phyloP scores from a whole-genome alignment of 176 grass and related monocot genomes.

The Leersia perrieri region DNA sequence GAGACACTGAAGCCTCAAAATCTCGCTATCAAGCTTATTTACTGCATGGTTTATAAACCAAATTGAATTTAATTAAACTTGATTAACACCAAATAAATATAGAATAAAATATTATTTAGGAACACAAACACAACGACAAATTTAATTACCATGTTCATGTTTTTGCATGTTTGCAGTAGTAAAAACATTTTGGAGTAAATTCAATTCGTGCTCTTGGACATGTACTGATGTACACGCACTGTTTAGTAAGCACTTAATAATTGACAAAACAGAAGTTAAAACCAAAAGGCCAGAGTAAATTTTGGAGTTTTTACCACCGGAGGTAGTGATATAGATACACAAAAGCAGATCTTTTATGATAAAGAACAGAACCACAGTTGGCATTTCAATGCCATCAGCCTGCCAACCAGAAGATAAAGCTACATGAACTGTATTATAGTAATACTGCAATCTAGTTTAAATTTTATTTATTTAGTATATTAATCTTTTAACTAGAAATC shows the following conservation, averaged over 20 bases:
- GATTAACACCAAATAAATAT: not conserved
- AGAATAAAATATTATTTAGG: not conserved
- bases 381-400: not conserved
- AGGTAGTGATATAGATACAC: not conserved
- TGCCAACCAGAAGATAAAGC: not conserved
- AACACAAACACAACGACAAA: not conserved
- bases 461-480: too few species aligned
- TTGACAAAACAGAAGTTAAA: not conserved
- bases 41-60: conserved; percentile 36
- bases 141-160: not conserved
- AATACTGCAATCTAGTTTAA: too few species aligned
- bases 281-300: not conserved
- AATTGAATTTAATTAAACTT: conserved; percentile 1
- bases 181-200: too few species aligned
- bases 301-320: not conserved
- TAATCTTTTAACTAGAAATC: not conserved
- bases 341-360: not conserved
- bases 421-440: too few species aligned
- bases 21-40: conserved; percentile 57
- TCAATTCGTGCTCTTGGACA: not conserved
- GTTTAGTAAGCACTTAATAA: not conserved
- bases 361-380: not conserved
- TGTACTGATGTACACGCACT: not conserved
- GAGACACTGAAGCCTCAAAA: conserved; percentile 47
- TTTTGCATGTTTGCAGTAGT: not conserved